Evolutionary conservation across 108 stramenopile species (phyloP).

Genomic region (Nitzschia palea): DNA sequence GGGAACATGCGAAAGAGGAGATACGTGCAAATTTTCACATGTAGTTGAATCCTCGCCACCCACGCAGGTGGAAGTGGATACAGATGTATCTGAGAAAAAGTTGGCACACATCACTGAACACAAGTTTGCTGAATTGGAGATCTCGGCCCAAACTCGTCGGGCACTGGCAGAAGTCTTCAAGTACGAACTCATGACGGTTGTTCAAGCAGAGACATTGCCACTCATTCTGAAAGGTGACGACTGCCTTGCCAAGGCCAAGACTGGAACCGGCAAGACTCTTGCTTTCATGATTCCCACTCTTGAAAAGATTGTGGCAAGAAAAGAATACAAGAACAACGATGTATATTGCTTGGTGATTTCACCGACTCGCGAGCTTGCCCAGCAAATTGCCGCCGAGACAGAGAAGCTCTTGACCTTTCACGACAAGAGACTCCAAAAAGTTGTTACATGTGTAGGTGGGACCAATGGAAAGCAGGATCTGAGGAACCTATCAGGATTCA

Average conservation of each 20-base stretch:
- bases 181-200: conserved; percentile 79
- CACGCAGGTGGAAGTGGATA: background rate
- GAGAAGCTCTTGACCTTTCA: conserved; percentile 42
- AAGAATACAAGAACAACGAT: conserved; percentile 49
- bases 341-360: conserved; percentile 81
- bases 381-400: conserved; percentile 77
- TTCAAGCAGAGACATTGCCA: conserved; percentile 74
- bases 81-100: background rate
- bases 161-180: conserved; percentile 68
- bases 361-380: conserved; percentile 93
- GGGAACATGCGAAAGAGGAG: conserved; percentile 13
- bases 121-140: conserved; percentile 46
- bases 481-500: conserved; percentile 64
- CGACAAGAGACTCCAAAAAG: conserved; percentile 78
- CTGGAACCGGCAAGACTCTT: conserved; percentile 85
- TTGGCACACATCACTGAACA: conserved; percentile 28
- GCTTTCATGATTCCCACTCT: conserved; percentile 72
- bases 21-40: conserved; percentile 11
- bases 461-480: conserved; percentile 87
- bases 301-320: conserved; percentile 41
- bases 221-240: conserved; percentile 39
- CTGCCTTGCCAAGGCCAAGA: conserved; percentile 78
- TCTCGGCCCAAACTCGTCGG: conserved; percentile 31
- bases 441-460: conserved; percentile 85
- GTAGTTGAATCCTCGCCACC: background rate